Conservation (phyloP, 1,139 yeast species). For the Kazachstania sp. region DNA sequence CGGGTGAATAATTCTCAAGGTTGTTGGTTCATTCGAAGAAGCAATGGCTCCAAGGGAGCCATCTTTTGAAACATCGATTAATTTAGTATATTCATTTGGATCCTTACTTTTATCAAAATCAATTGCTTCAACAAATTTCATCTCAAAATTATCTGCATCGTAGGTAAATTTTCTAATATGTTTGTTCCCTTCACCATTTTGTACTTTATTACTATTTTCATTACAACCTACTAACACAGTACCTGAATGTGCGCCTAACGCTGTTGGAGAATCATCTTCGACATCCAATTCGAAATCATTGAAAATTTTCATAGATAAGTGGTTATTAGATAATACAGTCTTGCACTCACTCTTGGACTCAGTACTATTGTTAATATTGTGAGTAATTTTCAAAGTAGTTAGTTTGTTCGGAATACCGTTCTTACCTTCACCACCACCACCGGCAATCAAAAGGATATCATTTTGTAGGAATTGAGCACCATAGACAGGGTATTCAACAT, state of each 20-base stretch:
- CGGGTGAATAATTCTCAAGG: conserved; percentile 50
- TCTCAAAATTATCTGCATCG: conserved; percentile 40
- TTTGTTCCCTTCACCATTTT: conserved; percentile 52
- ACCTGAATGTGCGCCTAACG: conserved; percentile 40
- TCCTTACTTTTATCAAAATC: conserved; percentile 32
- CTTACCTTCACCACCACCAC: conserved; percentile 95
- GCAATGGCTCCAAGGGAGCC: conserved; percentile 54
- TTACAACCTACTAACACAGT: conserved; percentile 65
- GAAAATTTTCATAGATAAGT: conserved; percentile 37
- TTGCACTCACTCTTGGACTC: neutral
- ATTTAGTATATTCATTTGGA: conserved; percentile 52
- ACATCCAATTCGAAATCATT: conserved; percentile 53
- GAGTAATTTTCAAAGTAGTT: conserved; percentile 43
- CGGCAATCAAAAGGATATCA: conserved; percentile 59
- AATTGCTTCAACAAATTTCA: conserved; percentile 49
- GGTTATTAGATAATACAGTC: conserved; percentile 35
- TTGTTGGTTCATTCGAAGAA: conserved; percentile 50
- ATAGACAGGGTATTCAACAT: conserved; percentile 73
- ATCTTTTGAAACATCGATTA: conserved; percentile 45
- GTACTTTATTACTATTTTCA: conserved; percentile 50
- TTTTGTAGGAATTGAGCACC: conserved; percentile 63
- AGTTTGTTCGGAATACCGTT: conserved; percentile 84
- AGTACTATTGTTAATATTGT: conserved; percentile 36
- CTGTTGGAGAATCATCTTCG: conserved; percentile 72
- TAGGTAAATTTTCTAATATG: conserved; percentile 59